Base-by-base conservation (phyloP, 257 asterid genomes). In the Nicotiana benthamiana region DNA sequence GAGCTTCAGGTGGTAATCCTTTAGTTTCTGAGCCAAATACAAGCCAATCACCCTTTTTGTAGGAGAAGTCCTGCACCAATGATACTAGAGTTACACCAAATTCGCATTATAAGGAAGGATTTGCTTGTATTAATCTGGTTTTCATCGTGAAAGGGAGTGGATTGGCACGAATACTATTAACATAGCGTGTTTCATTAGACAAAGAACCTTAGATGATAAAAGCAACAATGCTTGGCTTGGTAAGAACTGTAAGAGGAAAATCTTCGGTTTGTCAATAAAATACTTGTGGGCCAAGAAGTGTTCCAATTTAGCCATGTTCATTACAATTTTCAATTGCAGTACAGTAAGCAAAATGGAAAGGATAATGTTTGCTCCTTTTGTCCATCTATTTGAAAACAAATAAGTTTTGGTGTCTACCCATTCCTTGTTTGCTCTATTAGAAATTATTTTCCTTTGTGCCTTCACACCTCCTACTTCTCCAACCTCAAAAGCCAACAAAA, bases 1-100 rank as follows among this genome's bases (percentile, higher is more conserved):
- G 88, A 43, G 94, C 97, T 87, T 96, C 98, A 4, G 94, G 88
- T 1, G 97, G 95, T 27, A 96, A 86, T 20, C 99, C 97, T 72
- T 91, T 84, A 15, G 98, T 92, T 90, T 94, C 97, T 9, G 98
- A 91, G 66, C 99, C 97, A 59, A 95, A 96, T 15, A 96, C 97
- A 28, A 96, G 99, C 98, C 99, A 96, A 82, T 92, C 99, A 0
- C 98, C 99, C 79, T 82, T 89, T 87, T 85, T 91, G 84, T 91
- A 94, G 30, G 89, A 83, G 80, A 91, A 91, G n/a, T 96, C 98
- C 99, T 94, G 93, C 88, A 89, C 10, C 1, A 74, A 10, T 13
- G 62, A 7, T 79, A 53, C 32, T 61, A 4, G 36, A 72, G 9
- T 72, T 46, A 24, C 24, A 72, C 24, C 40, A 15, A n/a, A 24